phyloP scores from a whole-genome alignment of 176 grass and related monocot genomes.

The Puya raimondii region DNA sequence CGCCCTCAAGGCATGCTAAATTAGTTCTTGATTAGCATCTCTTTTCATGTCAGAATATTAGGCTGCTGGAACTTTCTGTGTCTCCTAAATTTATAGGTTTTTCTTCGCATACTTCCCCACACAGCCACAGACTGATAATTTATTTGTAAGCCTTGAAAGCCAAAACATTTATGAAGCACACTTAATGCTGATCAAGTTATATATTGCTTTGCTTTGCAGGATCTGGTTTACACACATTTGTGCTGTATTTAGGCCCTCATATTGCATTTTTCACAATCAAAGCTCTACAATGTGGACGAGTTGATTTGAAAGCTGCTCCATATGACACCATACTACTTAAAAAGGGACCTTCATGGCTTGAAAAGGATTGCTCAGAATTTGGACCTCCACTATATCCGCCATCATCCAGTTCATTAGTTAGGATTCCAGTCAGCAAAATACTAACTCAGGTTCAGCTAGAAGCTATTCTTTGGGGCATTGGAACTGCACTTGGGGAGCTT shows the following conservation, averaged over 20 bases:
- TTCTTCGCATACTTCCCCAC: slow-evolving; percentile 3
- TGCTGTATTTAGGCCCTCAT: slow-evolving; percentile 92
- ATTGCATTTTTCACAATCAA: slow-evolving; percentile 94
- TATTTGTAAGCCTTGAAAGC: neutral
- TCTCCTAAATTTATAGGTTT: slow-evolving; percentile 7
- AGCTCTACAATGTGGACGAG: slow-evolving; percentile 68
- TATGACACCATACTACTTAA: slow-evolving; percentile 92
- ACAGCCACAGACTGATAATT: neutral
- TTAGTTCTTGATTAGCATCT: too few species aligned
- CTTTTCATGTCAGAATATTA: too few species aligned
- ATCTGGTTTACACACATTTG: slow-evolving; percentile 92
- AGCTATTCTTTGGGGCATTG: slow-evolving; percentile 93
- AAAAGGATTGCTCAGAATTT: slow-evolving; percentile 81
- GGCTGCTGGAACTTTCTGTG: neutral
- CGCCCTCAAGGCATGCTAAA: too few species aligned
- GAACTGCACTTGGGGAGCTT: slow-evolving; percentile 93
- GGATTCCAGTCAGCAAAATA: slow-evolving; percentile 71
- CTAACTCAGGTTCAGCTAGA: slow-evolving; percentile 80
- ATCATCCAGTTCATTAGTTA: slow-evolving; percentile 41
- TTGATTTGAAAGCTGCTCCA: slow-evolving; percentile 82
- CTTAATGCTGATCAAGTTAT: neutral
- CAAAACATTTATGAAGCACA: neutral
- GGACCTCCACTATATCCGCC: slow-evolving; percentile 53
- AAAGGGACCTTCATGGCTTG: slow-evolving; percentile 72
- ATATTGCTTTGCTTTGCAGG: slow-evolving; percentile 28